Conservation (phyloP, 768 basidiomycete genomes). For the Leccinum sublutescens region DNA sequence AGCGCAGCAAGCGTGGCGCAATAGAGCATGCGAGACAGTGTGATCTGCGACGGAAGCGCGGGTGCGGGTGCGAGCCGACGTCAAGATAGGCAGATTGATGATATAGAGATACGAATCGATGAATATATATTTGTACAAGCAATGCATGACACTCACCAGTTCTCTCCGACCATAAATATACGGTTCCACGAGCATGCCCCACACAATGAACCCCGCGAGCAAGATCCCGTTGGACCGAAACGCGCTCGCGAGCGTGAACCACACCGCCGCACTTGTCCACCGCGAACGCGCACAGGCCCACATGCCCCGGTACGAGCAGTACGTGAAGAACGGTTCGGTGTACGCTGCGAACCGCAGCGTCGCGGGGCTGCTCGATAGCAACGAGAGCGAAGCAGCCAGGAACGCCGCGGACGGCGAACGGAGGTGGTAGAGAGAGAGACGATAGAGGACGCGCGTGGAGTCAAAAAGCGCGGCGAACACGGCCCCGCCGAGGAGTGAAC, state of each 20-base stretch:
- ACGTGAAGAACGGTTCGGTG: conserved; percentile 84
- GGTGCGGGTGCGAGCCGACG: neutral
- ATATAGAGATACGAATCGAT: neutral
- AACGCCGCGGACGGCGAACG: conserved; percentile 56
- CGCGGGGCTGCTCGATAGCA: conserved; percentile 79
- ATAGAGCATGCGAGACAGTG: conserved; percentile 32
- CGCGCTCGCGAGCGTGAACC: conserved; percentile 58
- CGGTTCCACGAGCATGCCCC: conserved; percentile 65
- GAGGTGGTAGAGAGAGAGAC: conserved; percentile 58
- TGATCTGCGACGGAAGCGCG: conserved; percentile 30
- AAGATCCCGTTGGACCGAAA: conserved; percentile 82
- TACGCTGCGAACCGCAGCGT: conserved; percentile 72
- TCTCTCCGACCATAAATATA: conserved; percentile 39
- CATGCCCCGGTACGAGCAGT: conserved; percentile 62
- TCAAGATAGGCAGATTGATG: neutral
- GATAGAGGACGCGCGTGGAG: conserved; percentile 48
- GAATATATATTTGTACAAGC: neutral
- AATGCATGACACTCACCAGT: conserved; percentile 17
- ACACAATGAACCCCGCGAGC: conserved; percentile 74
- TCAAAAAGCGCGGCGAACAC: conserved; percentile 41
- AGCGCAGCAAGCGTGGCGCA: conserved; percentile 44
- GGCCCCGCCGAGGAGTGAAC: conserved; percentile 37
- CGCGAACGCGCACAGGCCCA: conserved; percentile 32
- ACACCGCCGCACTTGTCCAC: conserved; percentile 56
- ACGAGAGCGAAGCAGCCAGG: conserved; percentile 62